phyloP scores from a whole-genome alignment of 2,329 filamentous ascomycete genomes.

The Pestalotiopsis sp. region DNA sequence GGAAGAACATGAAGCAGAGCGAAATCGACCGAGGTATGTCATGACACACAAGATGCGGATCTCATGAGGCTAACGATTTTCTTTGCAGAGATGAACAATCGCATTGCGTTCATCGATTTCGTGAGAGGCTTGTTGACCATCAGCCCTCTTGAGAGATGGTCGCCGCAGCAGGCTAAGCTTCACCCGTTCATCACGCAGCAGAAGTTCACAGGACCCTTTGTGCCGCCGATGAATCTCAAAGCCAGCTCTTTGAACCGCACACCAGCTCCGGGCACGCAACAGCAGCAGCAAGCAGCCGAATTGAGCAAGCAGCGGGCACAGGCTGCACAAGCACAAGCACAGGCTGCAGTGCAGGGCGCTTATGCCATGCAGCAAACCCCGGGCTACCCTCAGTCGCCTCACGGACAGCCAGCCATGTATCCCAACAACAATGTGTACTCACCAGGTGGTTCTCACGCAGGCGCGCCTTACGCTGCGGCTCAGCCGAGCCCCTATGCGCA shows the following conservation, averaged over 20 bases:
- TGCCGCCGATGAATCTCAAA: conserved; percentile 96
- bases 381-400: conserved; percentile 44
- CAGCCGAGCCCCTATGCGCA: conserved; percentile 72
- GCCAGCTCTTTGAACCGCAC: conserved; percentile 82
- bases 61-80: neutral
- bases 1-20: conserved; percentile 98
- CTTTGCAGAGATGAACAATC: conserved; percentile 91
- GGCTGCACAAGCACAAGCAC: conserved; percentile 69
- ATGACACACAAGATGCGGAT: conserved; percentile 14
- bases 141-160: conserved; percentile 96
- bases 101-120: conserved; percentile 96
- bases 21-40: conserved; percentile 90
- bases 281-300: conserved; percentile 93
- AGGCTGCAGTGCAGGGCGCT: conserved; percentile 66
- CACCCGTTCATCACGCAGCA: conserved; percentile 99
- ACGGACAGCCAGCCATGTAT: conserved; percentile 68
- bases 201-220: conserved; percentile 94
- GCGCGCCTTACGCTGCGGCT: conserved; percentile 70
- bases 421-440: conserved; percentile 82
- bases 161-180: conserved; percentile 93
- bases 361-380: conserved; percentile 52
- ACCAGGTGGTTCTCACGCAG: conserved; percentile 53
- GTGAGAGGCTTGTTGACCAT: conserved; percentile 91
- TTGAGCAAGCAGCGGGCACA: conserved; percentile 88
- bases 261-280: conserved; percentile 88